phyloP scores from a whole-genome alignment of 345 rosid species.

The Dipteronia dyeriana region DNA sequence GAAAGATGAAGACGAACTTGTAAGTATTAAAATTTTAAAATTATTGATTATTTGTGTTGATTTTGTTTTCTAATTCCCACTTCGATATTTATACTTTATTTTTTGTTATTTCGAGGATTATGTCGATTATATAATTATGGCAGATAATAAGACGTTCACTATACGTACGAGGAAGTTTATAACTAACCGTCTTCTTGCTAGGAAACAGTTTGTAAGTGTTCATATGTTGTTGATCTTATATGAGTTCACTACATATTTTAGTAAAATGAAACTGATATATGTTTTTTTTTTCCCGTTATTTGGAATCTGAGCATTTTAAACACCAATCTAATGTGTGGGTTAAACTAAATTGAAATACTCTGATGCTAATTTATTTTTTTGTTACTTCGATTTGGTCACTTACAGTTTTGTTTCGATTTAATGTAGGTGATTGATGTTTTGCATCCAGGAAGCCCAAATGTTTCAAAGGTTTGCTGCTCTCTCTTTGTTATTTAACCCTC shows the following conservation, averaged over 20 bases:
- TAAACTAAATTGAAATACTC: background rate
- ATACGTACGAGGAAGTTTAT: slow-evolving; percentile 58
- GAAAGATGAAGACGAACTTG: background rate
- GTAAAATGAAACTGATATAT: background rate
- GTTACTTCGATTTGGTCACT: background rate
- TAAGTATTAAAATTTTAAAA: background rate
- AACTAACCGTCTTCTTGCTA: slow-evolving; percentile 57
- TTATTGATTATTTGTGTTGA: background rate
- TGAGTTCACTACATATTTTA: no score
- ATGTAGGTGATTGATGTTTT: slow-evolving; percentile 65
- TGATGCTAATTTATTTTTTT: background rate
- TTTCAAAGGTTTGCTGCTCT: slow-evolving; percentile 54
- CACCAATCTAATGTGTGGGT: background rate
- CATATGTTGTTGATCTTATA: background rate
- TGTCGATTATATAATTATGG: slow-evolving; percentile 21
- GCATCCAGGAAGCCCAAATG: slow-evolving; percentile 78
- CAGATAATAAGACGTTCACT: slow-evolving; percentile 53
- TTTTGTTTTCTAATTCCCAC: background rate
- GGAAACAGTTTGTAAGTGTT: slow-evolving; percentile 56
- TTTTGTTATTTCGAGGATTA: no score
- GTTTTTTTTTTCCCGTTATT: background rate
- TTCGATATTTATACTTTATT: background rate
- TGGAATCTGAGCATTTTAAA: background rate
- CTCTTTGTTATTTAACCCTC: no score
- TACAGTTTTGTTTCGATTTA: background rate